Base-by-base conservation (phyloP, 2,329 filamentous ascomycete species). In the Fusarium sp. region DNA sequence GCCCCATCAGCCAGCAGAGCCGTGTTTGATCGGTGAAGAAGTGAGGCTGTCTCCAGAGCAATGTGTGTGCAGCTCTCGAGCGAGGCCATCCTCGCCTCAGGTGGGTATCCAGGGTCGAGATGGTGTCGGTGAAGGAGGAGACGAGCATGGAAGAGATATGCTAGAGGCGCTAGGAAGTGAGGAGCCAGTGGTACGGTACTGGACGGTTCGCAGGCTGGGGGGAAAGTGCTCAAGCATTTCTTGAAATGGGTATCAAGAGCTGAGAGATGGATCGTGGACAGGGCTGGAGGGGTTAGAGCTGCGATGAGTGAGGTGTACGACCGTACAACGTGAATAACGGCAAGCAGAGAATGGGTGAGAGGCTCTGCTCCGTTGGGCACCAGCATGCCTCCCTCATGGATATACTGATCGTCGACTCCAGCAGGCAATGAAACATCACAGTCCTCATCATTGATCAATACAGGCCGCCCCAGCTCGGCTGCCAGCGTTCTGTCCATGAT, bases 71-170 rank as follows among this genome's bases (percentile, higher is more conserved):
- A 98, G 72, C 93, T 90, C 68, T 95, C 92, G 32, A 98, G 85
- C 2, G 97, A 95, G 8, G 90, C 89, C 4, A 87, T 83, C 50
- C 96, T 90, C 47, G 92, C 90, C 35, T 92, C 87, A 2, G 86
- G 82, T 0, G 92, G 87, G 78, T 93, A 95, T 11, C 86, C 86
- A 0, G 95, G 93, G 0, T 91, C 92, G 10, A 98, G 87, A 79
- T 98, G 98, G 78, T 97, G 95, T 47, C 97, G 91, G 82, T 98
- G 94, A 10, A 99, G 89, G 40, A 97, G 87, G 33, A 98, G 89
- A n/a, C 95, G 92, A 17, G 93, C 92, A 69, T 94, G 94, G 70
- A 98, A 92, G 10, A 98, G 89, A 78, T 94, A 92, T 35, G 94
- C 89, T 10, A 97, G 86, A 0, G 95, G 93, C 30, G 91, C 90